Conservation (phyloP, 148 eudicot species). For the Mesembryanthemum crystallinum region DNA sequence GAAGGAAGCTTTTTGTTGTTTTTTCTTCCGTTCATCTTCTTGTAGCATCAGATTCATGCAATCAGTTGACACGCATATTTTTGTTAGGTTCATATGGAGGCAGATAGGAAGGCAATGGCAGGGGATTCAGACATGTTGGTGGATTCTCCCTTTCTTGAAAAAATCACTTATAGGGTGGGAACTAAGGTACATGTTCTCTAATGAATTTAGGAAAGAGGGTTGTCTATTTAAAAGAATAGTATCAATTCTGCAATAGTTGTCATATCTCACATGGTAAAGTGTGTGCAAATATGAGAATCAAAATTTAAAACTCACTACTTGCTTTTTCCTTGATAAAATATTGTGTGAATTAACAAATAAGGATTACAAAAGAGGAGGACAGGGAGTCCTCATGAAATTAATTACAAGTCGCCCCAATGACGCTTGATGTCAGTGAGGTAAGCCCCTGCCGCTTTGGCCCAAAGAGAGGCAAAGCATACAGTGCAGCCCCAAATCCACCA, state of each 20-base stretch:
- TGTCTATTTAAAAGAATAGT: no score
- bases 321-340: no score
- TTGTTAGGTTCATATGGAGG: slow-evolving; percentile 94
- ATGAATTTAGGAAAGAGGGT: no score
- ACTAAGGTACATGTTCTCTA: slow-evolving; percentile 55
- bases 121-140: slow-evolving; percentile 45
- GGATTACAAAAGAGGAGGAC: no score
- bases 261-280: slow-evolving; percentile 4
- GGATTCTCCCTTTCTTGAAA: slow-evolving; percentile 51
- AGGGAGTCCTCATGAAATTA: no score
- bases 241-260: not conserved
- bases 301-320: not conserved
- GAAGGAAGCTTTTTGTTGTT: not conserved
- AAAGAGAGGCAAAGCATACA: no score
- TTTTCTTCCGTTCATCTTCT: not conserved
- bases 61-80: slow-evolving; percentile 17
- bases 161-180: slow-evolving; percentile 82
- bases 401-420: no score
- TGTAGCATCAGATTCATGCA: slow-evolving; percentile 3
- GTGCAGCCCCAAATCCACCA: no score
- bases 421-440: no score
- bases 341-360: no score
- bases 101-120: slow-evolving; percentile 67
- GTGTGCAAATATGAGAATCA: not conserved
- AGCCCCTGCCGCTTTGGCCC: no score